Base-by-base conservation (phyloP, 2,329 filamentous ascomycete species). In the Talaromyces sp. region DNA sequence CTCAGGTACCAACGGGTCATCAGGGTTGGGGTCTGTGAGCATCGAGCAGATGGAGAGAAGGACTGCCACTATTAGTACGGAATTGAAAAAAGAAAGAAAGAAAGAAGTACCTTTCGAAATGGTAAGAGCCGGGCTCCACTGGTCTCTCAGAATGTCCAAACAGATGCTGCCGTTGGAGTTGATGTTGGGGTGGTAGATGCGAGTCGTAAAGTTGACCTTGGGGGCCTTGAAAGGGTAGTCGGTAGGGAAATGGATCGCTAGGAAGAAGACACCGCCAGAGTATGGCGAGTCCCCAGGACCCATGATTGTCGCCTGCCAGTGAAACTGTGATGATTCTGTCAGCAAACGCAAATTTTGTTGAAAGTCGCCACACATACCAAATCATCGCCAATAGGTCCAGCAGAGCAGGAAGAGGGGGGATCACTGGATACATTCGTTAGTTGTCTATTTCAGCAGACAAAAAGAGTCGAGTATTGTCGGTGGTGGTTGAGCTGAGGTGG, bases 281-380 rank as follows among this genome's bases (percentile, higher is more conserved):
- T 98, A 99, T 78, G 95, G 95, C 74, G 92, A 97, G 80, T 98
- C 95, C 78, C 89, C 91, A 77, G 95, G 95, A 80, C 95, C 95
- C 95, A 99, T 99, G 78, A 99, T 99, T 58, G 95, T 99, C 73
- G 95, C 95, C 88, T 99, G 95, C 95, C 95, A 99, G 87, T 98
- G 95, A 77, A 99, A 99, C 93, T 99, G n/a, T 71, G 71, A 54
- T 32, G 24, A 60, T 58, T 61, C 27, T 52, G 50, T 62, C 51
- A 50, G 32, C 50, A 51, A 29, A 10, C 35, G 29, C 41, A 58
- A n/a, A 29, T 19, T 43, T 27, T 21, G n/a, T n/a, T 63, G 54
- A 60, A 32, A 61, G 61, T 59, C 32, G 51, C 51, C 53, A 58
- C 54, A 58, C 91, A 74, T 93, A 98, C 95, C 87, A 99, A 80